Evolutionary conservation across 2,329 filamentous ascomycete species (phyloP).

Genomic region (Diplocarpon rosae): DNA sequence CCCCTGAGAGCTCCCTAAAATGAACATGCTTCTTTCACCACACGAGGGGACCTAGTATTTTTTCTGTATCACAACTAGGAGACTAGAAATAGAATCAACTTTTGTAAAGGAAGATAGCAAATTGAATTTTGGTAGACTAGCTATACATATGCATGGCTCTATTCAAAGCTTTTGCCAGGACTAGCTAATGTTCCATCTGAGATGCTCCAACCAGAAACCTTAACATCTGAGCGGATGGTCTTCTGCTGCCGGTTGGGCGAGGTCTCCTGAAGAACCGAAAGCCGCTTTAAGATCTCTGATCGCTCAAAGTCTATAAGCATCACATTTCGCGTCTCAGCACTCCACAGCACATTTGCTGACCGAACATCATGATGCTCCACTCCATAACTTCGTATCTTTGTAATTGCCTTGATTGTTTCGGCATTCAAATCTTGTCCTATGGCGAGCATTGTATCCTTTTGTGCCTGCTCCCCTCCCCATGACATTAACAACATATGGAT

Average conservation of each 20-base stretch:
- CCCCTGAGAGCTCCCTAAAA: no score
- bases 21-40: no score
- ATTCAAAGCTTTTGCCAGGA: no score
- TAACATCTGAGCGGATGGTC: no score
- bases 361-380: conserved; percentile 17
- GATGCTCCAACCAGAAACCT: no score
- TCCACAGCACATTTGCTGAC: conserved; percentile 17
- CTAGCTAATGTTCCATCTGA: no score
- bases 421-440: conserved; percentile 12
- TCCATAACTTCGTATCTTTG: conserved; percentile 9
- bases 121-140: no score
- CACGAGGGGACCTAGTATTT: no score
- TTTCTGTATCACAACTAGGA: no score
- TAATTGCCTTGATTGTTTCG: conserved; percentile 12
- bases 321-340: conserved; percentile 13
- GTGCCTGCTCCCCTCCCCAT: conserved; percentile 18
- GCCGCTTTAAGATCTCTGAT: conserved; percentile 11
- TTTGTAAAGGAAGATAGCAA: no score
- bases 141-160: no score
- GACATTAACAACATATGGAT: conserved; percentile 17
- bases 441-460: conserved; percentile 9
- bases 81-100: no score
- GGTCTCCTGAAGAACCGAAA: conserved; percentile 6
- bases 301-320: conserved; percentile 18
- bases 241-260: conserved; percentile 1